These are phyloP conservation scores for Cucurbita pepo DNA, from an alignment of 306 rosid species.

Conservation along the genomic window DNA sequence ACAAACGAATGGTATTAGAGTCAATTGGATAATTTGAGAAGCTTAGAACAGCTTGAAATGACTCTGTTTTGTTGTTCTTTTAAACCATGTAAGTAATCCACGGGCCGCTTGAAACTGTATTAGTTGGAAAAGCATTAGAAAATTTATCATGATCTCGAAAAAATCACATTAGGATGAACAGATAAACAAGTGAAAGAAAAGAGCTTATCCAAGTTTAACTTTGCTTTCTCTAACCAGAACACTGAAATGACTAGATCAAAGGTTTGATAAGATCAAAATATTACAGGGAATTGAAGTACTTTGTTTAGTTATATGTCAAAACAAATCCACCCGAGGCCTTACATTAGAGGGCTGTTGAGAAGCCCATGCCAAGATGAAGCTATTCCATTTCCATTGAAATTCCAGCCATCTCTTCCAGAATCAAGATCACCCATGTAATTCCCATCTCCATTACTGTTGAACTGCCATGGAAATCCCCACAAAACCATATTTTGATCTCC, in stretches of 20 bases:
- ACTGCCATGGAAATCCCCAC: constrained; percentile 88
- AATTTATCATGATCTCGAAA: neutral
- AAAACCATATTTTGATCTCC: constrained; percentile 32
- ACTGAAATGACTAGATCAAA: neutral
- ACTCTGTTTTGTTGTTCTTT: neutral
- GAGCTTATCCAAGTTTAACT: neutral
- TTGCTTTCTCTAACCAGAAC: constrained; percentile 1
- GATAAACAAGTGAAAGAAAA: neutral
- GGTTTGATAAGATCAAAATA: neutral
- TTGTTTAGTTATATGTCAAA: neutral
- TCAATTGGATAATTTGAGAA: neutral
- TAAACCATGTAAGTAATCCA: neutral
- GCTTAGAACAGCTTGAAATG: neutral
- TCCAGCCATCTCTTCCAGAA: constrained; percentile 68
- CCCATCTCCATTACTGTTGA: constrained; percentile 33
- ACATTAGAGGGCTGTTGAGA: constrained; percentile 77
- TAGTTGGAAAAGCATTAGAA: neutral
- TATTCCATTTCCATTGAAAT: constrained; percentile 33
- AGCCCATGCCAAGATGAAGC: constrained; percentile 79
- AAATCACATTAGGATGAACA: neutral
- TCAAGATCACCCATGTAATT: constrained; percentile 36
- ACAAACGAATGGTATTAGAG: neutral
- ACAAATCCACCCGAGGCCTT: constrained; percentile 6
- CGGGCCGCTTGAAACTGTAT: neutral
- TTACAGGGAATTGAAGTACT: constrained; percentile 1